Conservation (phyloP, 345 rosid genomes). For the Aegle marmelos region DNA sequence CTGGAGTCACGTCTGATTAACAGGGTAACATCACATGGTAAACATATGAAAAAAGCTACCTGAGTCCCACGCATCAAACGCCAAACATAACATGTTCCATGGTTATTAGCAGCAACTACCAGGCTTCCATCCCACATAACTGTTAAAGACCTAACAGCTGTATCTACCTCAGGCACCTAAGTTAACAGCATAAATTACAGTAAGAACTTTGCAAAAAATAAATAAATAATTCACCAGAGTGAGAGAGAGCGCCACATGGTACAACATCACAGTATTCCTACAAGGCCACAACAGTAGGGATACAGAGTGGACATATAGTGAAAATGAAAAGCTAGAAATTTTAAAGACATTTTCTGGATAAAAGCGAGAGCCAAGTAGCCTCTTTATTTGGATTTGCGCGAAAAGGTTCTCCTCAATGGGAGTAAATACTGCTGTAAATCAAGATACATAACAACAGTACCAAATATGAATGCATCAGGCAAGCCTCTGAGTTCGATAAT, state of each 20-base stretch:
- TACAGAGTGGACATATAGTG: neutral
- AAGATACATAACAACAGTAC: neutral
- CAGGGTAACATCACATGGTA: neutral
- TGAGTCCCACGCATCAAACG: slow-evolving; percentile 79
- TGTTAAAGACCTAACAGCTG: slow-evolving; percentile 82
- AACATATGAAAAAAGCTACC: slow-evolving; percentile 28
- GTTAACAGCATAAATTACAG: slow-evolving; percentile 4
- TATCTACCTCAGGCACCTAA: slow-evolving; percentile 90
- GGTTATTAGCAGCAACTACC: slow-evolving; percentile 93
- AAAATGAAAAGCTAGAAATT: neutral
- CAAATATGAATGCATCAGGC: neutral
- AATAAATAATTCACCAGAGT: neutral
- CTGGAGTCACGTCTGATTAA: neutral
- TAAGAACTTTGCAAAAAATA: neutral
- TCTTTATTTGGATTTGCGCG: neutral
- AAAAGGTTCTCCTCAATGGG: neutral
- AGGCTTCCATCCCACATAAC: slow-evolving; percentile 98
- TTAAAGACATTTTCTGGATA: neutral
- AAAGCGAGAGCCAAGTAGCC: neutral
- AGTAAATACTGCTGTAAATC: neutral
- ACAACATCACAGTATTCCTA: neutral
- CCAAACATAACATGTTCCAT: slow-evolving; percentile 95
- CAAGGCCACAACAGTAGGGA: neutral
- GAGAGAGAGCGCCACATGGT: neutral
- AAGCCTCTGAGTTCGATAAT: neutral